Evolutionary conservation across 352 stramenopile genomes (phyloP).

Genomic region (Phytophthora multivora): DNA sequence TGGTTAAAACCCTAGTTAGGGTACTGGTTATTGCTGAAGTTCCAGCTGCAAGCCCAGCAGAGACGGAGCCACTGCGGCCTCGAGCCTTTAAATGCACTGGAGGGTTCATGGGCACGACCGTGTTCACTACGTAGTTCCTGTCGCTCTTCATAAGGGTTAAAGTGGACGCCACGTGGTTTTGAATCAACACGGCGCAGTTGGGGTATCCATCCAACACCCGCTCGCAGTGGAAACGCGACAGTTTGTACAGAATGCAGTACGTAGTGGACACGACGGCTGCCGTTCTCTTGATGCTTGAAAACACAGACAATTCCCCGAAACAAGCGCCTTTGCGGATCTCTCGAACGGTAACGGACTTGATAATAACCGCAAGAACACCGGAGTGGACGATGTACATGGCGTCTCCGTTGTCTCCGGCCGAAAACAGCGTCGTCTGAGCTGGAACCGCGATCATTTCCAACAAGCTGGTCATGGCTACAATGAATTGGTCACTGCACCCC

Average conservation of each 20-base stretch:
- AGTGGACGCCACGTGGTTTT: slow-evolving; percentile 5
- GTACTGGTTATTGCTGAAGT: slow-evolving; percentile 29
- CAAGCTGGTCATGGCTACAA: slow-evolving; percentile 65
- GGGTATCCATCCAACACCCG: slow-evolving; percentile 62
- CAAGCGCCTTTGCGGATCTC: slow-evolving; percentile 75
- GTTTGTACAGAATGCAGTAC: slow-evolving; percentile 72
- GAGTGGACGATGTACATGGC: slow-evolving; percentile 84
- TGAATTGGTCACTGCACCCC: slow-evolving; percentile 59
- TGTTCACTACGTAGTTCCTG: slow-evolving; percentile 26
- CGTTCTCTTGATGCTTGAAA: slow-evolving; percentile 55
- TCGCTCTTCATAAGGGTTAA: slow-evolving; percentile 18
- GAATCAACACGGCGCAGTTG: slow-evolving; percentile 37
- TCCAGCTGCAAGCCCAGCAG: slow-evolving; percentile 19
- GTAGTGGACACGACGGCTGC: slow-evolving; percentile 66
- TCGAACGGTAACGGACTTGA: slow-evolving; percentile 61
- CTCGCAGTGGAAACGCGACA: slow-evolving; percentile 68
- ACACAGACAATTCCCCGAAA: slow-evolving; percentile 77
- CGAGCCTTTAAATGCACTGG: not conserved
- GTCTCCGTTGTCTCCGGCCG: slow-evolving; percentile 58
- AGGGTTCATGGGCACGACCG: not conserved
- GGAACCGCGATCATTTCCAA: slow-evolving; percentile 66
- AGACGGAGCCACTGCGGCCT: slow-evolving; percentile 15
- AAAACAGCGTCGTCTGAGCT: slow-evolving; percentile 61
- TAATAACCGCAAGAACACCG: slow-evolving; percentile 63
- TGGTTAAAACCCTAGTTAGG: slow-evolving; percentile 15